Base-by-base conservation (phyloP, 1,139 yeast species). In the Ogataea hybrid region DNA sequence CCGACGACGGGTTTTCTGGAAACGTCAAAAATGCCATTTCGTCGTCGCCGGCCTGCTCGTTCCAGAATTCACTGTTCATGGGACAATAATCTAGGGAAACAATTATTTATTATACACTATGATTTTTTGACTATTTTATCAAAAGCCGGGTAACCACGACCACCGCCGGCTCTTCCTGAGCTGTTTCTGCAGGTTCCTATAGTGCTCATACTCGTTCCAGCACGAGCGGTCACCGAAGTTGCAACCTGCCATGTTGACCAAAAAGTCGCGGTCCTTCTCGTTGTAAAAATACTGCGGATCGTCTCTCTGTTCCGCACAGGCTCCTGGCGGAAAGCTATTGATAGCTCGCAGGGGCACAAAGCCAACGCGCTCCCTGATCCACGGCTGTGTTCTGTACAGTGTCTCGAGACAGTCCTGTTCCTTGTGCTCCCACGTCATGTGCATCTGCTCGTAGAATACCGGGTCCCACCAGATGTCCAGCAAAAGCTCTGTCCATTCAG, bases 391-490 rank as follows among this genome's bases (percentile, higher is more conserved):
- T 4, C 79, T 65, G 59, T 87, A 90, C 53, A 90, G 66, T 5
- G 89, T 77, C 61, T 90, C 97, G 48, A 92, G 69, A 1, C 97
- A 96, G 59, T 92, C 97, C 64, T 92, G 98, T 62, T 92, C 98
- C 63, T 87, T 87, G 64, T 92, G 97, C 58, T 89, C 97, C 98
- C 98, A 92, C 48, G 81, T 77, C 97, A 88, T 90, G 61, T 92
- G 98, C 78, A 84, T 86, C 63, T 92, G 97, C 65, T 90, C 98
- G 64, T 92, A 92, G 68, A 85, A 76, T 8, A 88, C 95, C 6
- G 98, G 98, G 59, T 92, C 97, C 97, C 98, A 92, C 97, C 97
- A 89, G 12, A 81, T 59, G 59, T 92, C 98, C 45, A 92, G 72
- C 45, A 92, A 68, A 65, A 88, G 71, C 48, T 85, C 94, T 3